Evolutionary conservation across 108 stramenopile species (phyloP).

Genomic region (Epipyxis sp.): DNA sequence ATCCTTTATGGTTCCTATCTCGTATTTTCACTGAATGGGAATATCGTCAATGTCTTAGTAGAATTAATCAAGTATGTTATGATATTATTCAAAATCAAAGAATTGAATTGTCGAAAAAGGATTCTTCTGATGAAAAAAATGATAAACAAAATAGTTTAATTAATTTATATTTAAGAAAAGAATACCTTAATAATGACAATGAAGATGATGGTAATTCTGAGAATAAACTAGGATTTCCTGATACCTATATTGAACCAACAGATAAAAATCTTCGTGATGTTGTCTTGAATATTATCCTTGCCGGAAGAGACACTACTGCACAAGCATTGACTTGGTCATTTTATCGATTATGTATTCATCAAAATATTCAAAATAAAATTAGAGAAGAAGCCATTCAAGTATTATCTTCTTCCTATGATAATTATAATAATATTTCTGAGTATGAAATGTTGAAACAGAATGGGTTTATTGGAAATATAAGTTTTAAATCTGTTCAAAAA

Average conservation of each 20-base stretch:
- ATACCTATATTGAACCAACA: slow-evolving; percentile 37
- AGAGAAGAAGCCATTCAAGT: slow-evolving; percentile 42
- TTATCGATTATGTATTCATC: slow-evolving; percentile 49
- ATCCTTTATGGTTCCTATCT: slow-evolving; percentile 43
- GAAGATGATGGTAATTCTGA: too few species aligned
- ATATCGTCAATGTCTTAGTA: background rate
- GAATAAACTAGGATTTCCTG: slow-evolving; percentile 21
- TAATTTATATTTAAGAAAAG: slow-evolving; percentile 43
- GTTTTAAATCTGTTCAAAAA: background rate
- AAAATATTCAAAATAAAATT: slow-evolving; percentile 39
- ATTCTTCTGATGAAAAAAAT: background rate
- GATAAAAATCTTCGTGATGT: slow-evolving; percentile 46
- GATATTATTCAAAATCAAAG: background rate
- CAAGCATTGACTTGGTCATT: slow-evolving; percentile 55
- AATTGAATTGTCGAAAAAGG: background rate
- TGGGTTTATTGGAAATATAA: slow-evolving; percentile 3
- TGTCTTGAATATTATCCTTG: slow-evolving; percentile 58
- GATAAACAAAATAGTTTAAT: background rate
- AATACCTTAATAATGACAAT: background rate
- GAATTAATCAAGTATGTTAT: slow-evolving; percentile 6
- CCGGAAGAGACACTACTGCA: slow-evolving; percentile 65
- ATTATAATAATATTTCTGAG: too few species aligned
- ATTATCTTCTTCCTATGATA: background rate
- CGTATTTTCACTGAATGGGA: slow-evolving; percentile 16
- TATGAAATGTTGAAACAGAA: background rate